Conservation (phyloP, 2,329 filamentous ascomycete genomes). For the Orbilia javanica region DNA sequence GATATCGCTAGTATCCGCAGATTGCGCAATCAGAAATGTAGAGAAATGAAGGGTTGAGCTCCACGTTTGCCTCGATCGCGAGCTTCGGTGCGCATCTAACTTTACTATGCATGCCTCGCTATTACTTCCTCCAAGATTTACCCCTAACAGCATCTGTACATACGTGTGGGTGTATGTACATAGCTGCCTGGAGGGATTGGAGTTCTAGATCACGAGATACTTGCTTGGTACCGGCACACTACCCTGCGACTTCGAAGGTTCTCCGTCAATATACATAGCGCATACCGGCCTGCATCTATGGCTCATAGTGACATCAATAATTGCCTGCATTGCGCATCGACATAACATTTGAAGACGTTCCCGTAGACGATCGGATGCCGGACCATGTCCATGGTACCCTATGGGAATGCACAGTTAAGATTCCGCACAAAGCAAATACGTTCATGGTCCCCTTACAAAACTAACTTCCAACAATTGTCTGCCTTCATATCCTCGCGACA, state of each 20-base stretch:
- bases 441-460: conserved; percentile 6
- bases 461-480: conserved; percentile 9
- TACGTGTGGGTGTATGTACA: not conserved
- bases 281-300: conserved; percentile 26
- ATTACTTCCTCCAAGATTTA: not conserved
- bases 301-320: conserved; percentile 22
- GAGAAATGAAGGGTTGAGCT: conserved; percentile 12
- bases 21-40: conserved; percentile 24
- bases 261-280: conserved; percentile 5
- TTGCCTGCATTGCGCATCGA: conserved; percentile 33
- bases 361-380: conserved; percentile 22
- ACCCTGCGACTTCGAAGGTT: conserved; percentile 1
- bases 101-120: not conserved
- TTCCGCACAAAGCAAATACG: conserved; percentile 56
- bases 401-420: conserved; percentile 37
- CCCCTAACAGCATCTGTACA: not conserved
- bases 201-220: conserved; percentile 37
- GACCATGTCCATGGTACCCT: conserved; percentile 48
- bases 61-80: conserved; percentile 10
- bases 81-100: conserved; percentile 17
- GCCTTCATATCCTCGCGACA: conserved; percentile 19
- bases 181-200: conserved; percentile 15
- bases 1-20: conserved; percentile 29
- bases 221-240: conserved; percentile 1
- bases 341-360: conserved; percentile 50